Base-by-base conservation (phyloP, 805 yeast genomes). In the Wickerhamiella nectarea region DNA sequence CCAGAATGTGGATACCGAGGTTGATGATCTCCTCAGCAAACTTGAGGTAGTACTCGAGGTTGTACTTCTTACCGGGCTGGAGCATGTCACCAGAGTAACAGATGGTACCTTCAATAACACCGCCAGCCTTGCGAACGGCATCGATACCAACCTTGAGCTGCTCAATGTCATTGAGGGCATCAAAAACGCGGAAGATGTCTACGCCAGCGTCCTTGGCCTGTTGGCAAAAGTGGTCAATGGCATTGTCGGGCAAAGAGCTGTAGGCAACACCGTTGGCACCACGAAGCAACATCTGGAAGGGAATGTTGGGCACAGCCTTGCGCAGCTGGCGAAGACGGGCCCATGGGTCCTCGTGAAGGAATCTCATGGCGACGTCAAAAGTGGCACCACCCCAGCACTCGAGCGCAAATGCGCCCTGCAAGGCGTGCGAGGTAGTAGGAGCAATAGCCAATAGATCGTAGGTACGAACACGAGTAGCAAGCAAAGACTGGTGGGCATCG, bases 371-470 rank as follows among this genome's bases (percentile, higher is more conserved):
- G 44, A 91, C 99, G 60, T 91, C 99, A 57, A 91, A 91, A 31
- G 99, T 91, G 44, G 99, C 99, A 67, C 99, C 99, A 68, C 99
- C 99, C 99, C 99, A 91, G 71, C 98, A 91, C 68, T 91, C 99
- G 44, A 91, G 70, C 15, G 99, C 91, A 63, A 86, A 91, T 3
- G 94, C 94, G 50, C 89, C 87, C 52, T 79, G 65, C 55, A 86
- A 67, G 17, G 95, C 97, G 58, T 81, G 79, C 3, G 95, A 83
- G 25, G 99, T 91, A 46, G 93, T 76, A 48, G 86, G 87, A 18
- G 98, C 99, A 68, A 91, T 84, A 54, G 86, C 81, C 42, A 80
- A 68, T 58, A 91, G 69, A 65, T 91, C 99, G 54, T 82, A 74
- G 19, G 98, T 91, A 67, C 99, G 78, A 31, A 91, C 93, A 67